Conservation (phyloP, 352 stramenopile genomes). For the Pythium phragmiticola region DNA sequence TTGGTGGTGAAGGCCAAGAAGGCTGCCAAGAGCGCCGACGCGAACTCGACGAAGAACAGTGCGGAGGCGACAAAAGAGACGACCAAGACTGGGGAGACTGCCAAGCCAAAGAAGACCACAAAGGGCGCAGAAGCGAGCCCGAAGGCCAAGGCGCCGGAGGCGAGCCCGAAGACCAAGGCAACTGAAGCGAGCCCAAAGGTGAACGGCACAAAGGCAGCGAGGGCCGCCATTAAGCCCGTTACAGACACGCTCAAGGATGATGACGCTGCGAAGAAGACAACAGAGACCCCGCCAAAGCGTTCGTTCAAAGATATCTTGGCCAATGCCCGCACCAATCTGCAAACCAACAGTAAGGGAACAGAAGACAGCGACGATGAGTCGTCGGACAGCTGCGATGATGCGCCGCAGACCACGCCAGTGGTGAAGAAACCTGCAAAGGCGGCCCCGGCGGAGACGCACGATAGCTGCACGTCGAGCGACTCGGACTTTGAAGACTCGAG, state of each 20-base stretch:
- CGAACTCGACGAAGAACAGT: background rate
- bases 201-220: slow-evolving; percentile 20
- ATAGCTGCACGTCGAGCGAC: slow-evolving; percentile 34
- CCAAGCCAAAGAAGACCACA: background rate
- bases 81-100: background rate
- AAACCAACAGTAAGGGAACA: slow-evolving; percentile 28
- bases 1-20: slow-evolving; percentile 12
- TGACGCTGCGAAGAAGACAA: background rate
- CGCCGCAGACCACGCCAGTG: slow-evolving; percentile 7
- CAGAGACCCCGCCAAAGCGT: slow-evolving; percentile 14
- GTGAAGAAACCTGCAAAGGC: slow-evolving; percentile 15
- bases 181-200: slow-evolving; percentile 25
- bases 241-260: slow-evolving; percentile 19
- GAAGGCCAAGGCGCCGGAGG: slow-evolving; percentile 12
- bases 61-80: background rate
- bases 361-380: slow-evolving; percentile 15
- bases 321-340: slow-evolving; percentile 35
- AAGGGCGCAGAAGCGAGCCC: background rate
- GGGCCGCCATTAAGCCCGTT: slow-evolving; percentile 10
- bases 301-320: slow-evolving; percentile 50
- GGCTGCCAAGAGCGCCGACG: background rate
- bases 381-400: slow-evolving; percentile 15
- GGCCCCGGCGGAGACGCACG: slow-evolving; percentile 16
- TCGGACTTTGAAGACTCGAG: slow-evolving; percentile 39
- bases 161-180: slow-evolving; percentile 16